Conservation (phyloP, 2,329 filamentous ascomycete genomes). For the Fusarium goolgardi region DNA sequence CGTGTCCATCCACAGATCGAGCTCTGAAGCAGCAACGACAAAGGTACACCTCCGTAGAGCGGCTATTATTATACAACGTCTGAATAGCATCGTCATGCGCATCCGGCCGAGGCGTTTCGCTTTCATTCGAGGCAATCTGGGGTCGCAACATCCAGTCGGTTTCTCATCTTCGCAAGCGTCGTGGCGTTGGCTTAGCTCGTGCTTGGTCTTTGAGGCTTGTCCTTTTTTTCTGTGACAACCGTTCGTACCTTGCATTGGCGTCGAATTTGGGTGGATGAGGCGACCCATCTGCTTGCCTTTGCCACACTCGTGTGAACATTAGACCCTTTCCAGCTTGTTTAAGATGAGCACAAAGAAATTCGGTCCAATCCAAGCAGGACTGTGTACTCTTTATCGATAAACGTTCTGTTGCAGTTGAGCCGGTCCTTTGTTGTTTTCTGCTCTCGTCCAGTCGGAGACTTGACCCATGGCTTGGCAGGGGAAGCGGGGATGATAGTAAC, state of each 20-base stretch:
- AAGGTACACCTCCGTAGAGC: not conserved
- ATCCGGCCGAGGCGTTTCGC: slow-evolving; percentile 33
- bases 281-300: slow-evolving; percentile 10
- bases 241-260: slow-evolving; percentile 43
- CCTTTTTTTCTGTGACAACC: slow-evolving; percentile 33
- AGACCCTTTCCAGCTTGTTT: slow-evolving; percentile 30
- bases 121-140: slow-evolving; percentile 19
- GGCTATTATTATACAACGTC: slow-evolving; percentile 13
- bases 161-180: slow-evolving; percentile 30
- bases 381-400: slow-evolving; percentile 34
- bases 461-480: slow-evolving; percentile 42
- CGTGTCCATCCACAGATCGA: slow-evolving; percentile 7
- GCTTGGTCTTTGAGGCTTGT: slow-evolving; percentile 11
- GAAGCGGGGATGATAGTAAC: slow-evolving; percentile 16
- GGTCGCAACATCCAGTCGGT: not conserved
- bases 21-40: slow-evolving; percentile 1
- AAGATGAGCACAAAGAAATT: slow-evolving; percentile 33
- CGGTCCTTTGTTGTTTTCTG: slow-evolving; percentile 22
- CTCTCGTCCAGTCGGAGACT: slow-evolving; percentile 17
- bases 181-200: slow-evolving; percentile 28
- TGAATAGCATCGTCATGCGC: slow-evolving; percentile 25
- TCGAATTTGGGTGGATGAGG: slow-evolving; percentile 2
- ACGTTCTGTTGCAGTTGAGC: not conserved
- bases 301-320: slow-evolving; percentile 32
- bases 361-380: slow-evolving; percentile 33